Evolutionary conservation across 139 green algal genomes (phyloP).

Genomic region (Chlorella sp.): DNA sequence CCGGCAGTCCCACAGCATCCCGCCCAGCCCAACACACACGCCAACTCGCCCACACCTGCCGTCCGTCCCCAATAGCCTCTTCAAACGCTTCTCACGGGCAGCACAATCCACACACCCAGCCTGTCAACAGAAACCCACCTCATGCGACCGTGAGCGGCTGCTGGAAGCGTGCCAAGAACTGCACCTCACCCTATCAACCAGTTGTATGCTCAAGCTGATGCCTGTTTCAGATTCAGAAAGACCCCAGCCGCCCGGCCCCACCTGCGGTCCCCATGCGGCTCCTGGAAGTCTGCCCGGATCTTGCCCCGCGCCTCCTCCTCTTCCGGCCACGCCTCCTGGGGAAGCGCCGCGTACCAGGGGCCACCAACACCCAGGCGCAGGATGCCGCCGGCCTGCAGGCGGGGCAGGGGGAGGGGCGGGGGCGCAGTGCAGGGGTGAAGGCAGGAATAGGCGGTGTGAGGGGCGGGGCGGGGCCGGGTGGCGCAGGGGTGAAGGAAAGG

Average conservation of each 20-base stretch:
- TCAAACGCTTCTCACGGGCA: no score
- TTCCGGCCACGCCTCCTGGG: conserved; percentile 62
- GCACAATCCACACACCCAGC: no score
- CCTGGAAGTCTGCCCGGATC: conserved; percentile 62
- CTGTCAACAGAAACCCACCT: no score
- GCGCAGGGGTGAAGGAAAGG: not conserved
- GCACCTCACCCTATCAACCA: not conserved
- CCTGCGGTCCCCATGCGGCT: conserved; percentile 46
- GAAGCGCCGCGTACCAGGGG: conserved; percentile 74
- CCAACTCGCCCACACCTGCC: no score
- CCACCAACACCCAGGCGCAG: conserved; percentile 68
- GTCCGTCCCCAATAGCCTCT: no score
- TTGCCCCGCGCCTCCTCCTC: conserved; percentile 22
- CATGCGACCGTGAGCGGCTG: no score
- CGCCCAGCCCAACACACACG: no score
- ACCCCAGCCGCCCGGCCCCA: not conserved
- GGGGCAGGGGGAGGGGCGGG: not conserved
- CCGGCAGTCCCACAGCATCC: no score
- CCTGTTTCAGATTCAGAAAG: no score
- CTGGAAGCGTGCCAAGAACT: no score
- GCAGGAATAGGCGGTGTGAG: not conserved
- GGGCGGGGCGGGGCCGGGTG: no score
- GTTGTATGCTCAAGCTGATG: no score
- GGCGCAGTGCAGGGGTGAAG: not conserved
- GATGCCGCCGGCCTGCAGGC: conserved; percentile 35